phyloP scores from a whole-genome alignment of 2,329 filamentous ascomycete genomes.

The Aspergillus brasiliensis region DNA sequence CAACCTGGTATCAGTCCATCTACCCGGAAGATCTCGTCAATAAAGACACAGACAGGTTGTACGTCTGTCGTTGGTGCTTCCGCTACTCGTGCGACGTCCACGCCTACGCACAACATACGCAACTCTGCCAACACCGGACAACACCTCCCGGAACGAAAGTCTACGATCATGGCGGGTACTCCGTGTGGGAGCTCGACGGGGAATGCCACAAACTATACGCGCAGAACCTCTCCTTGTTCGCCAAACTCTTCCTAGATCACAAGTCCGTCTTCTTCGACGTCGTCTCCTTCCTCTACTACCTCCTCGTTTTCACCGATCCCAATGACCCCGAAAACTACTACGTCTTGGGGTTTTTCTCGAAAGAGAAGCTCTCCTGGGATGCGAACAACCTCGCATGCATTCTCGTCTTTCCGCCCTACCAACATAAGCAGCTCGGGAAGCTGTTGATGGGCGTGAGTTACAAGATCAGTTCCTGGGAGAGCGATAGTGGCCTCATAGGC shows the following conservation, averaged over 20 bases:
- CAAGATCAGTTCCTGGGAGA: conserved; percentile 80
- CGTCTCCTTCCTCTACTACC: conserved; percentile 89
- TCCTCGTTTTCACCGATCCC: conserved; percentile 73
- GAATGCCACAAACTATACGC: conserved; percentile 86
- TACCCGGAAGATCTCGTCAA: conserved; percentile 70
- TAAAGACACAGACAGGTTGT: conserved; percentile 63
- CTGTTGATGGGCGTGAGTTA: conserved; percentile 93
- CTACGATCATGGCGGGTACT: conserved; percentile 78
- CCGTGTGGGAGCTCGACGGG: conserved; percentile 90
- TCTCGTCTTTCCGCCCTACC: conserved; percentile 92
- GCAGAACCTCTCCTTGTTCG: conserved; percentile 93
- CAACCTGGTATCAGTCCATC: conserved; percentile 90
- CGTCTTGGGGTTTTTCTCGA: conserved; percentile 95
- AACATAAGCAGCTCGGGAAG: conserved; percentile 83
- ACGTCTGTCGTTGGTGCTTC: conserved; percentile 92
- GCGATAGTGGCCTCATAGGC: conserved; percentile 67
- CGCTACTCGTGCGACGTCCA: conserved; percentile 68
- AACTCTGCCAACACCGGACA: conserved; percentile 57
- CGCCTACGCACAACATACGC: conserved; percentile 41
- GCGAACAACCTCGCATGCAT: conserved; percentile 98
- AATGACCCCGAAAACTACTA: conserved; percentile 48
- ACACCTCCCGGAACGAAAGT: conserved; percentile 70
- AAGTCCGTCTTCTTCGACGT: conserved; percentile 99
- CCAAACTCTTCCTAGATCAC: conserved; percentile 95
- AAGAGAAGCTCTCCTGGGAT: conserved; percentile 98